Evolutionary conservation across 1,284 basidiomycete species (phyloP), one percentile per base, ranked within the genome.

Genomic region (Phlebopus sp.): DNA sequence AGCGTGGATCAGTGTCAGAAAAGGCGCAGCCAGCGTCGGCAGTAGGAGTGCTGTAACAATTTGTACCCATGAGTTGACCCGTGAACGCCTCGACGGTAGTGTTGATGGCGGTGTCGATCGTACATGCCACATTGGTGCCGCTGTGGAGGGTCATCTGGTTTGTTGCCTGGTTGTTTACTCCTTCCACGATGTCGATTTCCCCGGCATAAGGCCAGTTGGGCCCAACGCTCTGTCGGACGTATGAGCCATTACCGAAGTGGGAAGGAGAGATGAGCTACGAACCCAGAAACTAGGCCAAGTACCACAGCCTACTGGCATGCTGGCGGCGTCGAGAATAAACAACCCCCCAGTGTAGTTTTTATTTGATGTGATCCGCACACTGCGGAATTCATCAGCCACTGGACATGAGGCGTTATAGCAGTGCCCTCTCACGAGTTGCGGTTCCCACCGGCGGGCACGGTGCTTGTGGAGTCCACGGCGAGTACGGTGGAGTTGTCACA

Each of bases 61-160:
- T 59, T 15, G 66, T 69, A 46, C 63, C 58, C n/a, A 72, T 42
- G 17, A 69, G 40, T 13, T 60, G 51, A 29, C 68, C 68, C 13
- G 64, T 59, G 51, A 62, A 72, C 5, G 19, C 17, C 4, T 14
- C 7, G 1, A 15, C 11, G 29, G 45, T 14, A 13, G 13, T 37
- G 29, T 27, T 21, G 34, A 8, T 8, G 4, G 51, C 6, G 2
- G 41, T 37, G 14, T 27, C 36, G 13, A 67, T 38, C 18, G 60
- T 60, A 27, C 62, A 64, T 3, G 63, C 40, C 9, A 50, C 10
- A 48, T 49, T 21, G 44, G 45, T 66, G 44, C 71, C 70, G 23
- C 73, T 84, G 68, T 91, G 89, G 1, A 90, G 74, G 0, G 87
- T 88, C 69, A 81, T 79, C 58, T 85, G 84, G 60, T 91, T 91